A percentile compares a stretch with the other conserved stretches of the same genome.
Conservation (phyloP, 139 green algal species). For the Coccomyxa sp. region DNA sequence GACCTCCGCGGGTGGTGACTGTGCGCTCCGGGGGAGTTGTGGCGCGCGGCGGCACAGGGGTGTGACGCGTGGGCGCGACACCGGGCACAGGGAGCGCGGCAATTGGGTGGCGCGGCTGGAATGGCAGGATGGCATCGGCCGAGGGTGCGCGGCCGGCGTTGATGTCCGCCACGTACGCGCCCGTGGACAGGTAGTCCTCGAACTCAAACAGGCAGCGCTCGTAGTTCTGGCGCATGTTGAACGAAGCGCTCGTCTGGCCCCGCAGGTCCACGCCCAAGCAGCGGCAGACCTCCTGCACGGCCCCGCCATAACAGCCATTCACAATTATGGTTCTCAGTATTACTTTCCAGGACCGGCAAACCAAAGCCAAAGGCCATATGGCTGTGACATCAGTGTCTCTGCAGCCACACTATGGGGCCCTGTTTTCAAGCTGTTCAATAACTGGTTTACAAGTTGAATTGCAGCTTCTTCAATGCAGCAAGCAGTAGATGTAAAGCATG, state of each 20-base stretch:
- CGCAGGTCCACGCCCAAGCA: slow-evolving; percentile 50
- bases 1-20: too few relatives aligned
- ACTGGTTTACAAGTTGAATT: too few relatives aligned
- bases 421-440: neutral
- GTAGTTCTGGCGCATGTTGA: slow-evolving; percentile 75
- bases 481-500: too few relatives aligned
- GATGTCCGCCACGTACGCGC: slow-evolving; percentile 33
- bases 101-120: neutral
- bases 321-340: too few relatives aligned
- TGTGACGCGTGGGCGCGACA: neutral
- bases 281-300: slow-evolving; percentile 53
- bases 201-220: slow-evolving; percentile 77
- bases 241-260: slow-evolving; percentile 57
- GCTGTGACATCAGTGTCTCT: too few relatives aligned
- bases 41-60: too few relatives aligned
- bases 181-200: slow-evolving; percentile 64
- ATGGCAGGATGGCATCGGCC: slow-evolving; percentile 16
- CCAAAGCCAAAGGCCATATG: too few relatives aligned
- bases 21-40: too few relatives aligned
- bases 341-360: too few relatives aligned
- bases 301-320: neutral
- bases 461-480: too few relatives aligned
- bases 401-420: too few relatives aligned
- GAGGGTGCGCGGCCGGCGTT: slow-evolving; percentile 20
- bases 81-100: neutral